Evolutionary conservation across 139 green algal genomes (phyloP).

Genomic region (Dunaliella sp.): DNA sequence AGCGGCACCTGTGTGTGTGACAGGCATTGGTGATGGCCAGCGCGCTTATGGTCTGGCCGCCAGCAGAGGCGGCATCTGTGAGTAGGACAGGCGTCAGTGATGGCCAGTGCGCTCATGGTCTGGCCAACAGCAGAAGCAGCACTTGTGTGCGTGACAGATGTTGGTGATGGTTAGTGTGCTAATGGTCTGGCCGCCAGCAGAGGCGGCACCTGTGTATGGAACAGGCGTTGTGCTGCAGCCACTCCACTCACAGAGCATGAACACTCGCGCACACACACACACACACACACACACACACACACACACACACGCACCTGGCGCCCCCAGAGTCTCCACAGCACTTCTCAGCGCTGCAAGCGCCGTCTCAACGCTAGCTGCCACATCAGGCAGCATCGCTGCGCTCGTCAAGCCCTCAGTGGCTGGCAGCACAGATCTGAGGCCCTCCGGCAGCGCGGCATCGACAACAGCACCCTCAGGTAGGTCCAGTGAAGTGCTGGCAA

Average conservation of each 20-base stretch:
- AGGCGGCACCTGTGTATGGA: not conserved
- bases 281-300: not conserved
- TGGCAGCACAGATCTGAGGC: not conserved
- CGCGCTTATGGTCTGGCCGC: not conserved
- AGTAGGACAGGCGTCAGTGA: not conserved
- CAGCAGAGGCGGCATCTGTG: not conserved
- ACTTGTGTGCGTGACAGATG: not conserved
- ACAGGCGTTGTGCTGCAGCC: not conserved
- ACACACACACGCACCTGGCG: not conserved
- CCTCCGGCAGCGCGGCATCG: not conserved
- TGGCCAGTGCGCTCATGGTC: not conserved
- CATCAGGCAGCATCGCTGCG: too few species aligned
- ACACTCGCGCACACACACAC: not conserved
- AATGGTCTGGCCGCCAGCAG: not conserved
- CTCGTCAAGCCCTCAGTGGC: too few species aligned
- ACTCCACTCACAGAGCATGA: too few species aligned
- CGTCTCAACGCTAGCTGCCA: not conserved
- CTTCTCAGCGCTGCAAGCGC: not conserved
- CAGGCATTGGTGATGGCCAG: not conserved
- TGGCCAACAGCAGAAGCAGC: not conserved
- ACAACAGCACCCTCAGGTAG: too few species aligned
- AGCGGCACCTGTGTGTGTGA: not conserved
- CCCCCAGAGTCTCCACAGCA: not conserved
- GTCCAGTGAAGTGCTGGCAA: not conserved
- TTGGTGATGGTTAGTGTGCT: not conserved